Evolutionary conservation across 78 protist species (phyloP), one percentile per base, ranked within the genome.

Genomic region (Anaeramoeba flamelloides): DNA sequence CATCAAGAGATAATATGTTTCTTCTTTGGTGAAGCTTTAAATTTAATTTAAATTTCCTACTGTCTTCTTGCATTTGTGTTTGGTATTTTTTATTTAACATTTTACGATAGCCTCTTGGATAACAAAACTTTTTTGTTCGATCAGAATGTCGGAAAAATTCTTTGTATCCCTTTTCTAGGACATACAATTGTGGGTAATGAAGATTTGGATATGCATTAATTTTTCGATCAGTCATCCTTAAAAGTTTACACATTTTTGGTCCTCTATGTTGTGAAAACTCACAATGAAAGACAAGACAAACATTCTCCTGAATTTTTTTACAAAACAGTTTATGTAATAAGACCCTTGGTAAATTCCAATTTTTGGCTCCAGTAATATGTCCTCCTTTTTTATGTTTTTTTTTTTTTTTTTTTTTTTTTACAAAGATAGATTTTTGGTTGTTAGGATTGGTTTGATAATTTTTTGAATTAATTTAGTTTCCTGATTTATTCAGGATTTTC

Each of bases 21-120:
- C n/a, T n/a, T n/a, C n/a, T n/a, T n/a, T n/a, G n/a, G n/a, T n/a
- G n/a, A n/a, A n/a, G n/a, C n/a, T n/a, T n/a, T n/a, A n/a, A n/a
- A n/a, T n/a, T n/a, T n/a, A n/a, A n/a, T n/a, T n/a, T n/a, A n/a
- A n/a, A n/a, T n/a, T n/a, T n/a, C n/a, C n/a, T n/a, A n/a, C n/a
- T n/a, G n/a, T n/a, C n/a, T n/a, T n/a, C n/a, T n/a, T n/a, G n/a
- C 69, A 53, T 53, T 53, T 53, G 34, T 53, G 69, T 53, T 53
- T 17, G 69, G 69, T 53, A 53, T 8, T 53, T 53, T 17, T 53
- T 53, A 17, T 53, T 17, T 53, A 26, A 26, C 69, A 53, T 53
- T 53, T 53, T 17, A 26, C 69, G 69, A 53, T 53, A 53, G 17
- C 17, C 17, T 8, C 69, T 8, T 17, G 69, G 69, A 26, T 53